Evolutionary conservation across 2,329 filamentous ascomycete genomes (phyloP), one percentile per base, ranked within the genome.

Genomic region (Phialophora chinensis): DNA sequence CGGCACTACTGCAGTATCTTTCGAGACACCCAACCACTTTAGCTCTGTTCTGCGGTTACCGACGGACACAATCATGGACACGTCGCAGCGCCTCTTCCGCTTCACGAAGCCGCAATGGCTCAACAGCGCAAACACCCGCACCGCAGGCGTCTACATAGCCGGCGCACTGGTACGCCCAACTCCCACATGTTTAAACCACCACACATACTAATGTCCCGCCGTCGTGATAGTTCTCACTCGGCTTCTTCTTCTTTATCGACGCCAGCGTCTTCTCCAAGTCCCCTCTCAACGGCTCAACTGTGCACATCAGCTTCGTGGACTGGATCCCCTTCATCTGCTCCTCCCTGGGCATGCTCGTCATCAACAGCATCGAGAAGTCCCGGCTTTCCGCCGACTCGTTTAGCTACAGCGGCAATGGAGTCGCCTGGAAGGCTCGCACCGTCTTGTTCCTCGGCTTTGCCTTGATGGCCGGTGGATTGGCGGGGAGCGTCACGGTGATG

Each of bases 241-340:
- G 88, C 12, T 87, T 90, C 80, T 91, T 89, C 83, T 85, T 88
- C 77, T 84, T 90, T 71, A 83, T 91, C 77, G 88, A 91, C 73
- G 86, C 87, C 67, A 84, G 87, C 20, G 82, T 86, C 65, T 90
- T 83, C 79, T 89, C 87, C 60, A 86, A 86, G 72, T 88, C 87
- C 66, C 73, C 81, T 62, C 83, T 82, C 74, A 90, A 90, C 76
- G 86, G 84, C 69, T 86, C 86, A 59, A 77, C 83, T 66, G 83
- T 88, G 23, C 87, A 90, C 77, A 83, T 90, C 74, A 89, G 85
- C 76, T 90, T 90, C 77, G 83, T 90, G 71, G 88, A 91, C 80
- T 91, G 88, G 88, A 88, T 91, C 72, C 88, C 88, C 3, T 85
- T 85, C 67, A 90, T 91, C 78, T 90, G 88, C 81, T 88, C 86